Conservation (phyloP, 345 rosid genomes). For the Melaleuca quinquenervia region DNA sequence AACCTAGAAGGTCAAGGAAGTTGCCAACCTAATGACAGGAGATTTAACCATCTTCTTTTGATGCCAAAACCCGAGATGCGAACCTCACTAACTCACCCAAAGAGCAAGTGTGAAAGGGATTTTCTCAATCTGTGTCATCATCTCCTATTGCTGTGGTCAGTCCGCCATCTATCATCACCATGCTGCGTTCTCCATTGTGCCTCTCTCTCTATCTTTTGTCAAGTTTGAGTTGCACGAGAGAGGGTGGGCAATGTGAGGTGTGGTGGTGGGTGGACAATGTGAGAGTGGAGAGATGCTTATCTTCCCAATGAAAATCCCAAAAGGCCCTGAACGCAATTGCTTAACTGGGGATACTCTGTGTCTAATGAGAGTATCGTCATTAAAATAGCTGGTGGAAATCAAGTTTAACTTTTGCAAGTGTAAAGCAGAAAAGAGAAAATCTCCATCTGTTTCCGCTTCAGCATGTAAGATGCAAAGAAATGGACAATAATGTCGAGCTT, state of each 20-base stretch:
- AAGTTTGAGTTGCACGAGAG: too few species aligned
- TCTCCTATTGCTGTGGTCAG: neutral
- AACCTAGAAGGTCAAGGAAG: neutral
- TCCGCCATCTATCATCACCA: too few species aligned
- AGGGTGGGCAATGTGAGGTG: neutral
- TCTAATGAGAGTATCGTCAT: neutral
- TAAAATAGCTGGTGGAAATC: neutral
- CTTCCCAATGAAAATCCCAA: neutral
- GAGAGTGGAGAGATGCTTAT: neutral
- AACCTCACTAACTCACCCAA: neutral
- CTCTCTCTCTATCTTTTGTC: neutral
- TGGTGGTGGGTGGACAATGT: neutral
- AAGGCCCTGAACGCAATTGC: neutral
- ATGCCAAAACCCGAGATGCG: neutral
- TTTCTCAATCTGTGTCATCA: neutral
- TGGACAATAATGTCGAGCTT: neutral
- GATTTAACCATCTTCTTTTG: neutral
- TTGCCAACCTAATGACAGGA: neutral
- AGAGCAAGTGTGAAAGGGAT: neutral
- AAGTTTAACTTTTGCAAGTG: neutral
- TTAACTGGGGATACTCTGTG: neutral
- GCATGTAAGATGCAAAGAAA: neutral
- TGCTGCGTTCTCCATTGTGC: neutral
- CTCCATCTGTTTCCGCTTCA: neutral
- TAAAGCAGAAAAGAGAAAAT: neutral